A percentile compares a stretch with the other conserved stretches of the same genome.
Conservation (phyloP, 116 monocot species). For the Zostera marina region DNA sequence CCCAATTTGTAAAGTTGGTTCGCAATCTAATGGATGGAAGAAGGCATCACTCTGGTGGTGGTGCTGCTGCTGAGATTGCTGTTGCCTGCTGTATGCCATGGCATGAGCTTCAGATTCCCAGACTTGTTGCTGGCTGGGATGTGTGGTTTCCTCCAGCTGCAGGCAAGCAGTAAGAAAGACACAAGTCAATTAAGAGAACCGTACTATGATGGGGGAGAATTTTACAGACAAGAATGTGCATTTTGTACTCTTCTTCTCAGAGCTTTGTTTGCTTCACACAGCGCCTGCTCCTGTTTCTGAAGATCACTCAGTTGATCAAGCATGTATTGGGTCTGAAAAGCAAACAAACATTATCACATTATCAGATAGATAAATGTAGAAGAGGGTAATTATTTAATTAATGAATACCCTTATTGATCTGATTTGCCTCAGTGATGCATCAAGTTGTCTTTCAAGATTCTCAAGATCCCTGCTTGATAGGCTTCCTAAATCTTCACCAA, state of each 20-base stretch:
- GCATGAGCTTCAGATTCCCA: constrained; percentile 42
- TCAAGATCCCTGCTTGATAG: constrained; percentile 58
- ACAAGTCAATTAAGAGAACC: background rate
- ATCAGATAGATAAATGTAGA: background rate
- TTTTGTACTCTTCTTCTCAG: constrained; percentile 44
- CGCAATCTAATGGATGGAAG: constrained; percentile 34
- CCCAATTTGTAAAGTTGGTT: constrained; percentile 66
- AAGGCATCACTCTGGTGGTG: constrained; percentile 35
- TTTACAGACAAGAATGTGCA: background rate
- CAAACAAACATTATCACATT: background rate
- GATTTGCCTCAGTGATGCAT: constrained; percentile 65
- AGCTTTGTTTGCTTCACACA: constrained; percentile 56
- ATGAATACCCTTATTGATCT: constrained; percentile 52
- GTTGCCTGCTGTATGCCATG: constrained; percentile 19
- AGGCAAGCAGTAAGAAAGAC: too few relatives aligned
- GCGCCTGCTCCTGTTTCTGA: constrained; percentile 65
- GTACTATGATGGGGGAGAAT: too few relatives aligned
- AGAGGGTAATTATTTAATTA: background rate
- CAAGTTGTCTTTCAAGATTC: constrained; percentile 58
- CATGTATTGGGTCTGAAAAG: constrained; percentile 75
- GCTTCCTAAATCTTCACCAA: constrained; percentile 64
- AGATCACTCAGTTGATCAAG: constrained; percentile 80
- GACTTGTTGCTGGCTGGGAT: constrained; percentile 17
- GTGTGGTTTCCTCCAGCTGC: constrained; percentile 43
- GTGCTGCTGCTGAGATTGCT: constrained; percentile 1